Percentiles rank a stretch among this genome's conserved stretches.
These are phyloP conservation scores for Starmerella tilneyi DNA, from an alignment of 805 yeast genomes.

Conservation along the genomic window DNA sequence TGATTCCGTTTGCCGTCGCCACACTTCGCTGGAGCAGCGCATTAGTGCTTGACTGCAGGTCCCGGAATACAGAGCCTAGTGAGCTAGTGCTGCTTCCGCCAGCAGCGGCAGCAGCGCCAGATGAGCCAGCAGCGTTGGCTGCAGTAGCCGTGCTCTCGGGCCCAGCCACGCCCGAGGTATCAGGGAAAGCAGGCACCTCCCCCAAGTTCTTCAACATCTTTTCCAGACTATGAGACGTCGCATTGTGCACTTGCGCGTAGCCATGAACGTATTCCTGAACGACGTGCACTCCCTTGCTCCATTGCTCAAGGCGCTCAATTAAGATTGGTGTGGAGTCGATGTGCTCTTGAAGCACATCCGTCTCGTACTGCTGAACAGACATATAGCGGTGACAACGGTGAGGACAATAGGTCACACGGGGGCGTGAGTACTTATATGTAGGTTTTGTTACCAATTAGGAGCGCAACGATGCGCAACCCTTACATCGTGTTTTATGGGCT, in stretches of 20 bases:
- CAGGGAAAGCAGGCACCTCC: constrained; percentile 31
- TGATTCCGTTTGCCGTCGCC: constrained; percentile 34
- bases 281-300: constrained; percentile 31
- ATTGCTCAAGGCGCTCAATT: constrained; percentile 33
- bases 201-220: constrained; percentile 30
- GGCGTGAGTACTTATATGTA: too few relatives aligned
- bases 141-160: constrained; percentile 16
- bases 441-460: too few relatives aligned
- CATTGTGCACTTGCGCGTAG: constrained; percentile 27
- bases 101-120: too few relatives aligned
- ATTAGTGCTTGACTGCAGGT: constrained; percentile 30
- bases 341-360: constrained; percentile 24
- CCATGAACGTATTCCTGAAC: constrained; percentile 30
- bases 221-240: constrained; percentile 29
- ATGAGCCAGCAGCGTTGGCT: neutral
- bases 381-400: constrained; percentile 1
- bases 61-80: constrained; percentile 31
- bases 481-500: too few relatives aligned
- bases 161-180: too few relatives aligned
- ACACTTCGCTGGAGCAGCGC: constrained; percentile 30
- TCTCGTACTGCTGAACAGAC: constrained; percentile 25
- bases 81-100: constrained; percentile 25
- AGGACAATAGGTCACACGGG: neutral
- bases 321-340: constrained; percentile 34
- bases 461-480: too few relatives aligned